Base-by-base conservation (phyloP, 345 rosid genomes). In the Eucalyptus globulus region DNA sequence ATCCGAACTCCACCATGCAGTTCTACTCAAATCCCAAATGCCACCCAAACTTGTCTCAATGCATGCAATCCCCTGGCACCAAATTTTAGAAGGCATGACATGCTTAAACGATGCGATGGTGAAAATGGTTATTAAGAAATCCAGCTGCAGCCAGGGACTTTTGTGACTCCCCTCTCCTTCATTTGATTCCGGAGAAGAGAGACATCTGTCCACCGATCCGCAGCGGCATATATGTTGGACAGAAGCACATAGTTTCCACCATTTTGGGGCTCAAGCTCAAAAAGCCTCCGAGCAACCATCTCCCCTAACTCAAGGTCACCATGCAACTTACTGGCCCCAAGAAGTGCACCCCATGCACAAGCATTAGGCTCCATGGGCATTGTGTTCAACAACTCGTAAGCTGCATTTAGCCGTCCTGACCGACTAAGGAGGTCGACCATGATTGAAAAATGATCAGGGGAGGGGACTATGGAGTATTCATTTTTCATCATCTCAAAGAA, bases 321-420 rank as follows among this genome's bases (percentile, higher is more conserved):
- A 89, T 94, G 91, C 31, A 93, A 88, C 89, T 92, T 92, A 91
- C 98, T 95, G 65, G 94, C 96, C 87, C 95, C 95, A 49, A 96
- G 94, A 91, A 95, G 93, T 17, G 98, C 95, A 81, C 96, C 96
- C 97, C 97, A 96, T 11, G 95, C 96, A 91, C 96, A 86, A 37
- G 94, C 93, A 90, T 92, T 86, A 89, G 96, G 92, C 87, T 94
- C 94, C 90, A 94, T 91, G 16, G 97, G 95, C 94, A 94, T 92
- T 14, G 91, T 90, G 87, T 89, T 92, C 43, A 95, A 87, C 88
- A 96, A 92, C 80, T 94, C 94, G 27, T 93, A 94, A 21, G 97
- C 98, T 49, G 87, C 92, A 88, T 60, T 88, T 80, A 96, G 91
- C 86, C 90, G 91, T 62, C 98, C 98, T 27, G 95, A 90, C 89